These are phyloP conservation scores for Exophiala calicioides DNA, from an alignment of 2,329 filamentous ascomycete genomes.

Conservation along the genomic window DNA sequence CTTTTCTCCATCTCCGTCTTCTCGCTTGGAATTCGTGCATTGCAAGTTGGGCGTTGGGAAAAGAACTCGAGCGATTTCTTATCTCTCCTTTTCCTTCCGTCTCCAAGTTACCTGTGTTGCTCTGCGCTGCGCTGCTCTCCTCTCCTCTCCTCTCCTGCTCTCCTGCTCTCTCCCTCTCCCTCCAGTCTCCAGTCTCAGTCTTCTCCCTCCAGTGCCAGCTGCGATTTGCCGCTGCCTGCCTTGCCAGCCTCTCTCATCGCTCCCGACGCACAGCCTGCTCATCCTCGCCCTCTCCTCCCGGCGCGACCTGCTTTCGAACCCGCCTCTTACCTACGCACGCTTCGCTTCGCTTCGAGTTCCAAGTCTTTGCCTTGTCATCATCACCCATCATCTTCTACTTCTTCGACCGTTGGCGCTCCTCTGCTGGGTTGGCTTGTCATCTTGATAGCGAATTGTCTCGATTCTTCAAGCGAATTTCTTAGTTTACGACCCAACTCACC, in stretches of 20 bases:
- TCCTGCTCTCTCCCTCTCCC: slow-evolving; percentile 27
- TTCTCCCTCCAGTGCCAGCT: not conserved
- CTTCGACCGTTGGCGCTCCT: slow-evolving; percentile 19
- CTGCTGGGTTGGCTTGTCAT: slow-evolving; percentile 28
- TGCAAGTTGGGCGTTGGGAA: slow-evolving; percentile 31
- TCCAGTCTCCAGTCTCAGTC: slow-evolving; percentile 9
- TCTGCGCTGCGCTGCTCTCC: slow-evolving; percentile 18
- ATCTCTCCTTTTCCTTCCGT: slow-evolving; percentile 28
- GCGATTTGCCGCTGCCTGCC: not conserved
- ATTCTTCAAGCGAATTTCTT: slow-evolving; percentile 23
- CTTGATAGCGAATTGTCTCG: slow-evolving; percentile 28
- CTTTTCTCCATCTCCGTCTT: slow-evolving; percentile 25
- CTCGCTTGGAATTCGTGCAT: slow-evolving; percentile 31
- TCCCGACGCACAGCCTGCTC: no score
- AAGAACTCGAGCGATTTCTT: slow-evolving; percentile 30
- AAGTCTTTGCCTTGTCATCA: slow-evolving; percentile 22
- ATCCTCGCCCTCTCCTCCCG: slow-evolving; percentile 10
- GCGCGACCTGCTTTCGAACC: slow-evolving; percentile 25
- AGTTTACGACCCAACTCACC: slow-evolving; percentile 15
- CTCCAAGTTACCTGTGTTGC: slow-evolving; percentile 16
- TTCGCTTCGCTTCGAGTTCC: slow-evolving; percentile 7
- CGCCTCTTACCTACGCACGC: slow-evolving; percentile 11
- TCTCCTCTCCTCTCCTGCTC: slow-evolving; percentile 23
- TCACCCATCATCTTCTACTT: slow-evolving; percentile 17
- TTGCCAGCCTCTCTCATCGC: no score